Conservation (phyloP, 139 green algal species). For the Micractinium conductrix region DNA sequence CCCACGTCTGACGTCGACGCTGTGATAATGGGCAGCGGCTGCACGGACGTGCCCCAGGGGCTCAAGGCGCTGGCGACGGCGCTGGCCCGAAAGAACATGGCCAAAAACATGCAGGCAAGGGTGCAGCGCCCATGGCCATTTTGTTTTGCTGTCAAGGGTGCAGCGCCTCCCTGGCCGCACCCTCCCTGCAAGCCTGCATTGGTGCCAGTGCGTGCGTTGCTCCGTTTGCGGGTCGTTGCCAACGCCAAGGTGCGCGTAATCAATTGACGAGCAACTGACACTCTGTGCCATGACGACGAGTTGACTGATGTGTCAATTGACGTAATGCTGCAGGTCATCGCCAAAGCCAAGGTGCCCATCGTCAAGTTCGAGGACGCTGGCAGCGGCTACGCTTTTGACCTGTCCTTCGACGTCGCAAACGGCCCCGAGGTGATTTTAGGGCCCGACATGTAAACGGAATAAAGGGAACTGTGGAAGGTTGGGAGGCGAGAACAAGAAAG, state of each 20-base stretch:
- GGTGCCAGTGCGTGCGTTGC: no score
- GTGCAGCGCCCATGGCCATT: no score
- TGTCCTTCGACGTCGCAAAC: conserved; percentile 93
- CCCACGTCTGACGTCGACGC: conserved; percentile 94
- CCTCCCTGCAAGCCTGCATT: no score
- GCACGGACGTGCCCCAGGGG: conserved; percentile 56
- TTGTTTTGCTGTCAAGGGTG: no score
- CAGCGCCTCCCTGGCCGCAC: conserved; percentile 4
- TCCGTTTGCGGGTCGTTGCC: no score
- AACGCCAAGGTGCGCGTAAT: no score
- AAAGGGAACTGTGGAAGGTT: no score
- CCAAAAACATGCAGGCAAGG: conserved; percentile 83
- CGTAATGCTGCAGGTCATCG: conserved; percentile 76
- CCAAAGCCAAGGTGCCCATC: conserved; percentile 93
- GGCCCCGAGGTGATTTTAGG: conserved; percentile 68
- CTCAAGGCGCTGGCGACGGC: conserved; percentile 78
- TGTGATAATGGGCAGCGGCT: conserved; percentile 74
- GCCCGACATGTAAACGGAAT: no score
- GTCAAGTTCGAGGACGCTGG: conserved; percentile 92
- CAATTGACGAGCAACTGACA: no score
- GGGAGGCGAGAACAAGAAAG: no score
- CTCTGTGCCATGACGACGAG: no score
- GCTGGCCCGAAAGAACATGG: conserved; percentile 67
- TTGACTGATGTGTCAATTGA: no score
- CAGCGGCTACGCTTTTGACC: conserved; percentile 86